A percentile compares a stretch with the other conserved stretches of the same genome.
These are phyloP conservation scores for Acacia concinna DNA, from an alignment of 331 rosid species.

Conservation along the genomic window DNA sequence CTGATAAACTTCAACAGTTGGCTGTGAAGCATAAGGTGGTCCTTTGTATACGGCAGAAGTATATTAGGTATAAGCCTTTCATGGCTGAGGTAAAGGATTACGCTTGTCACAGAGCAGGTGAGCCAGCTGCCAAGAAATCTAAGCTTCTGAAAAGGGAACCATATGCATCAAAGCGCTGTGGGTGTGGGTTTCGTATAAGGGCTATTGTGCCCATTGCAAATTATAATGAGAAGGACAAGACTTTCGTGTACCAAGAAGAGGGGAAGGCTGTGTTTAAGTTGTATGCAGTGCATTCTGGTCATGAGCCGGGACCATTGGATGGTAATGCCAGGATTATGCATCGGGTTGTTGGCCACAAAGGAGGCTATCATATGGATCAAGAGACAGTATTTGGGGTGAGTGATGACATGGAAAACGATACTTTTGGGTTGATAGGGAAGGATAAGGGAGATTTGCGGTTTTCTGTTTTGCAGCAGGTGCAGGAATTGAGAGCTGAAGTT, in stretches of 20 bases:
- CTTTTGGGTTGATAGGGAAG: slow-evolving; percentile 81
- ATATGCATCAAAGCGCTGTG: slow-evolving; percentile 91
- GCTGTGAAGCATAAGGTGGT: slow-evolving; percentile 97
- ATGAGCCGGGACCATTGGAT: slow-evolving; percentile 96
- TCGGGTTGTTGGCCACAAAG: slow-evolving; percentile 90
- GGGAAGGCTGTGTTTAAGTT: slow-evolving; percentile 87
- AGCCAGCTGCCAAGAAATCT: slow-evolving; percentile 78
- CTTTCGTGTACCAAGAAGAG: slow-evolving; percentile 94
- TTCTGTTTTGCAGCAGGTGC: slow-evolving; percentile 83
- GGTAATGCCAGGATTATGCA: slow-evolving; percentile 99
- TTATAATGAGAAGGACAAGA: slow-evolving; percentile 95
- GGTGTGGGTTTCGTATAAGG: slow-evolving; percentile 94
- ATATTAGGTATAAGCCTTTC: slow-evolving; percentile 94
- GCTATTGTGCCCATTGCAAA: slow-evolving; percentile 94
- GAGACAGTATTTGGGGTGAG: slow-evolving; percentile 87
- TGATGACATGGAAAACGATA: slow-evolving; percentile 86
- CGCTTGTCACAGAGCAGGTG: slow-evolving; percentile 97
- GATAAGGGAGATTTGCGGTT: slow-evolving; percentile 80
- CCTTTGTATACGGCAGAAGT: slow-evolving; percentile 95
- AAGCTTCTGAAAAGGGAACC: slow-evolving; percentile 96
- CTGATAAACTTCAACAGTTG: slow-evolving; percentile 74
- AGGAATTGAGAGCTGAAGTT: slow-evolving; percentile 80
- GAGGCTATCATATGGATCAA: slow-evolving; percentile 80
- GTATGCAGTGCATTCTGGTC: slow-evolving; percentile 98
- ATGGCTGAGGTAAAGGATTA: slow-evolving; percentile 99